These are phyloP conservation scores for Testicularia cyperi DNA, from an alignment of 1,284 basidiomycete genomes.

Conservation along the genomic window DNA sequence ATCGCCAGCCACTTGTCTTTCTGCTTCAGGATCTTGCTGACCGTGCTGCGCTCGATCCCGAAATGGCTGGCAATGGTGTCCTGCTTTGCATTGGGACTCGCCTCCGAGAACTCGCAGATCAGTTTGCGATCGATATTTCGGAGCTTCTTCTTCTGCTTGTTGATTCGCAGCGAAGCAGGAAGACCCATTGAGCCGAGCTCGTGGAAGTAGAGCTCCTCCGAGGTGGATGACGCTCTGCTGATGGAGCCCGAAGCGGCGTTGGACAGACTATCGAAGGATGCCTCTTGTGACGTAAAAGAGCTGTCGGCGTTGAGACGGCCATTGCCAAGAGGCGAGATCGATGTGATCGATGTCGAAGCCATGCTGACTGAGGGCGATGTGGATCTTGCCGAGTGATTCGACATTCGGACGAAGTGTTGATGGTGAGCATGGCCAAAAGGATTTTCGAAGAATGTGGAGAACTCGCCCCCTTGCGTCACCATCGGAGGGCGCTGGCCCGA, in stretches of 20 bases:
- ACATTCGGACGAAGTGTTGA: slow-evolving; percentile 4
- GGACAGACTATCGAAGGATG: slow-evolving; percentile 34
- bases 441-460: slow-evolving; percentile 2
- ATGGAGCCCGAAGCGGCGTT: slow-evolving; percentile 26
- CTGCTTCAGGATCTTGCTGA: slow-evolving; percentile 85
- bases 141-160: slow-evolving; percentile 40
- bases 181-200: slow-evolving; percentile 17
- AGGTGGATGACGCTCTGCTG: slow-evolving; percentile 31
- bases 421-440: background rate
- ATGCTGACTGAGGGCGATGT: slow-evolving; percentile 30
- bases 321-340: slow-evolving; percentile 32
- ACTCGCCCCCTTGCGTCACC: slow-evolving; percentile 4
- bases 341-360: slow-evolving; percentile 37
- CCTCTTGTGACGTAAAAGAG: slow-evolving; percentile 36
- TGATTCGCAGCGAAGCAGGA: slow-evolving; percentile 18
- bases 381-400: slow-evolving; percentile 17
- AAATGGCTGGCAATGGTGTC: slow-evolving; percentile 63
- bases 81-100: slow-evolving; percentile 29
- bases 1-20: slow-evolving; percentile 78
- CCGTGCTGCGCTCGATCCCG: slow-evolving; percentile 84
- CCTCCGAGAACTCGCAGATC: slow-evolving; percentile 32
- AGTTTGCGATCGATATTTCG: slow-evolving; percentile 37
- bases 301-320: slow-evolving; percentile 27
- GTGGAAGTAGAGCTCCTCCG: slow-evolving; percentile 16
- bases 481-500: slow-evolving; percentile 7